Percentiles rank a stretch among this genome's conserved stretches.
Conservation (phyloP, 805 yeast species). For the Candida tallmaniae region DNA sequence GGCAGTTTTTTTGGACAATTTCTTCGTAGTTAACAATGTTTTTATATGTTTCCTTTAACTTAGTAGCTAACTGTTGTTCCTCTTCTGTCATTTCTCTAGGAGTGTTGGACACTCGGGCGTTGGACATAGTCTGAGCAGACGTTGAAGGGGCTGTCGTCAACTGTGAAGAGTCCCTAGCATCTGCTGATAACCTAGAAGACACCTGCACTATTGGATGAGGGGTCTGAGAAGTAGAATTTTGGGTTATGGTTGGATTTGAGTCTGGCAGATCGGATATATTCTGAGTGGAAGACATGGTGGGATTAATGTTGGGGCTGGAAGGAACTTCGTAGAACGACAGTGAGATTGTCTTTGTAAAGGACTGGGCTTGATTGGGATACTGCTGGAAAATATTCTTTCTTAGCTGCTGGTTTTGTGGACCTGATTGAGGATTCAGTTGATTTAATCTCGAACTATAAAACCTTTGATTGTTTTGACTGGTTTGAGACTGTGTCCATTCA, state of each 20-base stretch:
- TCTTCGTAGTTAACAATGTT: slow-evolving; percentile 64
- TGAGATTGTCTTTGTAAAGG: slow-evolving; percentile 32
- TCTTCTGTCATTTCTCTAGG: slow-evolving; percentile 45
- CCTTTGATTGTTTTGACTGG: too few species aligned
- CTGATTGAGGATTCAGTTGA: too few species aligned
- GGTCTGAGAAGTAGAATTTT: slow-evolving; percentile 4
- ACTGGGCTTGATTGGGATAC: slow-evolving; percentile 7
- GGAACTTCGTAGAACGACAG: slow-evolving; percentile 41
- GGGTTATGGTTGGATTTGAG: slow-evolving; percentile 26
- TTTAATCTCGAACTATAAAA: too few species aligned
- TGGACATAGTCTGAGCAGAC: not conserved
- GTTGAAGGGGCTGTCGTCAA: not conserved
- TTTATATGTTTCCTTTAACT: slow-evolving; percentile 71
- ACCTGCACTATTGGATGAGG: slow-evolving; percentile 2
- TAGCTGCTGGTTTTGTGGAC: too few species aligned
- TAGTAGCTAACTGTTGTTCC: slow-evolving; percentile 63
- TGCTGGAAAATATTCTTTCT: slow-evolving; percentile 16
- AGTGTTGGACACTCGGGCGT: slow-evolving; percentile 3
- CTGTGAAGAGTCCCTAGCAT: not conserved
- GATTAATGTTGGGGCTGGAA: slow-evolving; percentile 31
- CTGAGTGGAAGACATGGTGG: slow-evolving; percentile 20
- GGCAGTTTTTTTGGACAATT: slow-evolving; percentile 65
- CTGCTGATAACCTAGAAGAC: slow-evolving; percentile 3
- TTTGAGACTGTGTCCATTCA: too few species aligned
- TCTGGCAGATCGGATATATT: slow-evolving; percentile 40